These are phyloP conservation scores for Rhinocladiella similis DNA, from an alignment of 2,329 filamentous ascomycete species.

Conservation along the genomic window DNA sequence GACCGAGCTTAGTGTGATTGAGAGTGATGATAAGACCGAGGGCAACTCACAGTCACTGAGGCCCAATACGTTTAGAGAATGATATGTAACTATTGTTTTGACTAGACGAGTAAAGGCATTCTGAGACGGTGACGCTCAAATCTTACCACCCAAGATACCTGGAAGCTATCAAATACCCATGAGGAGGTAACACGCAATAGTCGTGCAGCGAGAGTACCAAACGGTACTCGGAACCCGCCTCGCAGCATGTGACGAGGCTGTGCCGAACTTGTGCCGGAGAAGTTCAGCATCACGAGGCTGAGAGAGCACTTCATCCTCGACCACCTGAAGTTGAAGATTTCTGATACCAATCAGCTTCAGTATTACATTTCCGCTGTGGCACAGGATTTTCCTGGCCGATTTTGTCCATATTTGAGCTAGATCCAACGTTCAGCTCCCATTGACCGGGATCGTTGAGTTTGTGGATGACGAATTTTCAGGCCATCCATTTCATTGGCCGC, in stretches of 20 bases:
- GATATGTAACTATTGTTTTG: no score
- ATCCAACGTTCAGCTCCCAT: background rate
- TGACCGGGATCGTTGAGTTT: background rate
- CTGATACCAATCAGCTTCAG: background rate
- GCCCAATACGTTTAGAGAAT: no score
- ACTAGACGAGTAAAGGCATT: no score
- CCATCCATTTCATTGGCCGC: background rate
- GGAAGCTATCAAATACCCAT: no score
- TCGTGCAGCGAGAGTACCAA: no score
- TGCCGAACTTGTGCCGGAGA: background rate
- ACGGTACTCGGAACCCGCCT: no score
- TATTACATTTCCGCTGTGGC: background rate
- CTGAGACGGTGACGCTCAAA: no score
- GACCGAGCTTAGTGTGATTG: conserved; percentile 4
- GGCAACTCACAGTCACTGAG: no score
- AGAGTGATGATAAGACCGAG: background rate
- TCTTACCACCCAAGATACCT: no score
- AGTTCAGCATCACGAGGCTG: background rate
- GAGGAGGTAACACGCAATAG: no score
- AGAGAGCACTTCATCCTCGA: background rate
- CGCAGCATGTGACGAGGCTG: background rate
- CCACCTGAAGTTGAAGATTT: background rate
- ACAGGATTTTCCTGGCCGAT: background rate
- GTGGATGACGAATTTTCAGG: background rate
- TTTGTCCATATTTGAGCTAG: no score